Conservation (phyloP, 441 rosid genomes). For the Iberis amara region DNA sequence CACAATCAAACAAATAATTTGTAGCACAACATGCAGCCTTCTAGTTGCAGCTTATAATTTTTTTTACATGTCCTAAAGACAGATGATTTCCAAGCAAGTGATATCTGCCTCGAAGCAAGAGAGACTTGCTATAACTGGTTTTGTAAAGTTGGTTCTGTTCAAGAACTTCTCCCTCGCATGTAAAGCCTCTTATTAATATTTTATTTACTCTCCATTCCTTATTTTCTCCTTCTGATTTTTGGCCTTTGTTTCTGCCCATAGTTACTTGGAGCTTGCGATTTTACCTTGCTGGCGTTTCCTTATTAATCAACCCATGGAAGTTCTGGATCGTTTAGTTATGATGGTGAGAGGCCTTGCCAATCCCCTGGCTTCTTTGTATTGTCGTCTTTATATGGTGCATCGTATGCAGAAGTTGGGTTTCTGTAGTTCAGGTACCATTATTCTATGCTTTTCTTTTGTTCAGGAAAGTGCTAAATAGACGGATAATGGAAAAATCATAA, state of each 20-base stretch:
- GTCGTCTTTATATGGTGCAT: conserved; percentile 72
- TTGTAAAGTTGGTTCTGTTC: conserved; percentile 73
- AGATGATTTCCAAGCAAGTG: conserved; percentile 66
- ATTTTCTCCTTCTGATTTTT: conserved; percentile 15
- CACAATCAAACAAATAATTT: not conserved
- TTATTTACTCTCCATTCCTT: not conserved
- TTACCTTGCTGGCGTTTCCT: conserved; percentile 90
- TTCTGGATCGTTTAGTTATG: conserved; percentile 61
- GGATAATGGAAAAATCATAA: conserved; percentile 2
- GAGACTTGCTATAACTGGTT: conserved; percentile 96
- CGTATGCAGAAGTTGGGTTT: conserved; percentile 59
- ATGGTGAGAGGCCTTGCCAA: conserved; percentile 87
- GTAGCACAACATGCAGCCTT: conserved; percentile 17
- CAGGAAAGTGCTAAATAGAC: not conserved
- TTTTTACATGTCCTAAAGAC: conserved; percentile 36
- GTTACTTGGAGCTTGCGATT: conserved; percentile 84
- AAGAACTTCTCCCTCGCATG: conserved; percentile 94
- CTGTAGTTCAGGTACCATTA: conserved; percentile 46
- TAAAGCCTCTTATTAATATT: conserved; percentile 29
- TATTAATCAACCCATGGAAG: conserved; percentile 44
- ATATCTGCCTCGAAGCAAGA: conserved; percentile 65
- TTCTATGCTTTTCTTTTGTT: not conserved
- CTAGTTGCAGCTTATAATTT: conserved; percentile 22
- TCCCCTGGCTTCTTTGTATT: conserved; percentile 79
- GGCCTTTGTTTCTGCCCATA: conserved; percentile 29